Conservation (phyloP, 1,284 basidiomycete genomes). For the Rugiboletus extremiorientalis region DNA sequence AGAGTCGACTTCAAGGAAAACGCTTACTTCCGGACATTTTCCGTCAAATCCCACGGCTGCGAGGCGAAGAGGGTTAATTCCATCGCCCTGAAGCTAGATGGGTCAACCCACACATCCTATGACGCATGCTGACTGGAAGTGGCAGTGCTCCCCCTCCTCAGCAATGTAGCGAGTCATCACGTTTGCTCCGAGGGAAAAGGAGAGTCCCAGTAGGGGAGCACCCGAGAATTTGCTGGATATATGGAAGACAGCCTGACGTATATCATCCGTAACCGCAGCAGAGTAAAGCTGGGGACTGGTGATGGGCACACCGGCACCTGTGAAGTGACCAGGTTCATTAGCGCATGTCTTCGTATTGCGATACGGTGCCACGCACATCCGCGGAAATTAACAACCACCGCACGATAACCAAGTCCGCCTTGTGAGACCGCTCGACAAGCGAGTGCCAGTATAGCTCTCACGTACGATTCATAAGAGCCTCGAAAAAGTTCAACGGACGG, state of each 20-base stretch:
- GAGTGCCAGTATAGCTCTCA: slow-evolving; percentile 75
- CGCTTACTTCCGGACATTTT: slow-evolving; percentile 56
- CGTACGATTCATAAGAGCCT: slow-evolving; percentile 90
- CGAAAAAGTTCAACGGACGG: slow-evolving; percentile 11
- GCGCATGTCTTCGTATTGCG: slow-evolving; percentile 7
- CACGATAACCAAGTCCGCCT: slow-evolving; percentile 86
- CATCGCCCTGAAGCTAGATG: slow-evolving; percentile 6
- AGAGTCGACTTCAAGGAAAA: slow-evolving; percentile 17
- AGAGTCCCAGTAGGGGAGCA: slow-evolving; percentile 83
- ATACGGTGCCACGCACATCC: slow-evolving; percentile 64
- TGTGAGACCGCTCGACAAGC: slow-evolving; percentile 65
- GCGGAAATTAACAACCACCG: slow-evolving; percentile 87
- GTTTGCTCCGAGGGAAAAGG: slow-evolving; percentile 94
- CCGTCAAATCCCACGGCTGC: slow-evolving; percentile 76
- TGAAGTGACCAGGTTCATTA: slow-evolving; percentile 8
- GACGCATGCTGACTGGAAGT: slow-evolving; percentile 76
- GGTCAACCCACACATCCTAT: slow-evolving; percentile 70
- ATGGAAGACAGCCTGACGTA: slow-evolving; percentile 80
- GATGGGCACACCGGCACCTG: slow-evolving; percentile 82
- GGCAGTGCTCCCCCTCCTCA: slow-evolving; percentile 77
- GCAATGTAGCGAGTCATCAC: slow-evolving; percentile 91
- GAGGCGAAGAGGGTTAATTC: slow-evolving; percentile 12
- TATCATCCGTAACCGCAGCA: slow-evolving; percentile 83
- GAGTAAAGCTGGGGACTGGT: slow-evolving; percentile 85
- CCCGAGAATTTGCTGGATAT: slow-evolving; percentile 74